Base-by-base conservation (phyloP, 2,329 filamentous ascomycete genomes). In the Trichothecium sympodiale region DNA sequence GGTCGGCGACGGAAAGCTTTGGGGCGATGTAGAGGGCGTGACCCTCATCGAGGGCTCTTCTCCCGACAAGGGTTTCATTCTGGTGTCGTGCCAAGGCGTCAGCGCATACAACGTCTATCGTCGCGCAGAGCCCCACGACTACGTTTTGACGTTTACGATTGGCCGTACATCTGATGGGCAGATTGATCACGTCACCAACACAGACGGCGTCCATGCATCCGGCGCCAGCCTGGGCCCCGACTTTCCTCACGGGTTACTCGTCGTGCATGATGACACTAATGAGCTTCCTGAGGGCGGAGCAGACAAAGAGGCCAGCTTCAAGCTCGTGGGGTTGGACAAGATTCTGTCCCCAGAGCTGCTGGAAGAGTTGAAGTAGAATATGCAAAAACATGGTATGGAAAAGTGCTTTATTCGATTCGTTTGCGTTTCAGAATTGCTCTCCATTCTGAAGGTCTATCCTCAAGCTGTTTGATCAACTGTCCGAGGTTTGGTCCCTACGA, bases 191-290 rank as follows among this genome's bases (percentile, higher is more conserved):
- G 69, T 73, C 5, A 65, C 62, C 12, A 73, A 73, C 41, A 72
- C 69, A 1, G 69, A 73, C 37, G 68, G 69, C 0, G 52, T 72
- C 18, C 41, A 65, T 0, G 68, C 62, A 0, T 62, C 72, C 4
- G 62, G 65, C 0, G 56, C 54, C 1, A 52, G 45, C 1, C 48
- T 72, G 28, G 64, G 65, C 20, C 44, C 42, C 14, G 53, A 56
- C 16, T 67, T 64, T 35, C 60, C 60, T 0, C 44, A 49, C 7
- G 67, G 69, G 0, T 31, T 73, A 17, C 44, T 73, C 3, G 67
- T 72, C 4, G 61, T 65, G 10, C 68, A 72, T 38, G 68, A 73
- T 41, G 69, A 74, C 47, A 62, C 64, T 3, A 74, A 73, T 38
- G 60, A 71, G 50, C 47, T 69, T 7, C 51, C 59, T 0, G 59